Base-by-base conservation (phyloP, 192 early-diverging fungal genomes). In the Coemansia sp. region DNA sequence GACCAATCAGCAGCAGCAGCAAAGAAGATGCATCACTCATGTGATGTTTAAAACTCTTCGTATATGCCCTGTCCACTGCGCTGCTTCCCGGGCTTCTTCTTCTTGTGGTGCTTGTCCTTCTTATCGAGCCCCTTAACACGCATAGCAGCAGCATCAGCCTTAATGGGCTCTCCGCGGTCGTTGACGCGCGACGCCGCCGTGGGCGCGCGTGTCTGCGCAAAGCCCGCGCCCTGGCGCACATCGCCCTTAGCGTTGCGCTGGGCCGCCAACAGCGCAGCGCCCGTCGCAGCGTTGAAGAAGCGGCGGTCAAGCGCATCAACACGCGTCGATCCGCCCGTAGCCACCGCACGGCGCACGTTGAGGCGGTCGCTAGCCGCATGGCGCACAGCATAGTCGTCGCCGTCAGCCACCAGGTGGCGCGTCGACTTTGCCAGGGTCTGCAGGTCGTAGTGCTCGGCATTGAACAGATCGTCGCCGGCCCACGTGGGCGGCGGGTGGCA, bases 371-470 rank as follows among this genome's bases (percentile, higher is more conserved):
- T 81, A 41, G 84, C 86, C 0, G 82, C 70, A 34, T 85, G 84
- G 65, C 78, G 59, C 68, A 68, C 75, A 65, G 84, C 48, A 50
- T 64, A 76, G 13, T 35, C 88, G 73, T 64, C 89, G 69, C 39
- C 78, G 61, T 60, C 87, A 79, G 59, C 78, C 63, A 80, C 68
- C 36, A 85, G 54, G 57, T 85, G 79, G 46, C 63, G 66, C 2
- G 77, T 70, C 45, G 66, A 59, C n/a, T 40, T 36, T 24, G 81
- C 74, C 4, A 85, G 31, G 9, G 51, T 35, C 46, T 89, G 84
- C 11, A 88, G 79, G 46, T 85, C 83, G 79, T 97, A 91, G 42
- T 92, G 89, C 69, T 94, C 91, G 45, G 65, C 72, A 77, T 99
- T 99, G 85, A 98, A 99, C 34, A 89, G 87, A n/a, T 73, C 45